phyloP scores from a whole-genome alignment of 2,329 filamentous ascomycete genomes.

The Neoarthrinium moseri region DNA sequence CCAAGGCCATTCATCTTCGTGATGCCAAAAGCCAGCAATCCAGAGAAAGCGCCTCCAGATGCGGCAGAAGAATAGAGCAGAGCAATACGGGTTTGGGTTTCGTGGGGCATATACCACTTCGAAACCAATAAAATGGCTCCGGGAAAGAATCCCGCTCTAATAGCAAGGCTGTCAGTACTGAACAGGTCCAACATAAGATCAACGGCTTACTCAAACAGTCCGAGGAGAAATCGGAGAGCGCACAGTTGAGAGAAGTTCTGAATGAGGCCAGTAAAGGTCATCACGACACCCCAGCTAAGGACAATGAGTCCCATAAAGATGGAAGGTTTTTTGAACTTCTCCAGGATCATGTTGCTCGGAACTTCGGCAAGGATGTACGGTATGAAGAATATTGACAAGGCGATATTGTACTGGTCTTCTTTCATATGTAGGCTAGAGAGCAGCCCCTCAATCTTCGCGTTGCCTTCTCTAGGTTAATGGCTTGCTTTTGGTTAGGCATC shows the following conservation, averaged over 20 bases:
- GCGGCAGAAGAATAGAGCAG: constrained; percentile 35
- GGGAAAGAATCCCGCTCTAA: constrained; percentile 31
- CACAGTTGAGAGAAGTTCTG: constrained; percentile 38
- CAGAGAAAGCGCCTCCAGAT: constrained; percentile 42
- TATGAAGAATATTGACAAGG: constrained; percentile 27
- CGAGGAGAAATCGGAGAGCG: constrained; percentile 37
- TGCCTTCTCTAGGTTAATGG: constrained; percentile 15
- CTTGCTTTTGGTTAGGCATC: too few species aligned
- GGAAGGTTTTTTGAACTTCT: constrained; percentile 37
- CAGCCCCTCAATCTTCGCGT: constrained; percentile 26
- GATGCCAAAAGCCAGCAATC: constrained; percentile 42
- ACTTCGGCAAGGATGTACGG: constrained; percentile 30
- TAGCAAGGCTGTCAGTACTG: constrained; percentile 2
- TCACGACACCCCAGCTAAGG: constrained; percentile 34
- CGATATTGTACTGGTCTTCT: constrained; percentile 29
- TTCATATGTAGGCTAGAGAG: constrained; percentile 22
- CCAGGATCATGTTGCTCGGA: constrained; percentile 38
- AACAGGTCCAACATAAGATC: too few species aligned
- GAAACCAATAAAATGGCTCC: constrained; percentile 30
- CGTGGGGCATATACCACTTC: constrained; percentile 31
- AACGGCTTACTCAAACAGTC: constrained; percentile 31
- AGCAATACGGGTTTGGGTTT: constrained; percentile 28
- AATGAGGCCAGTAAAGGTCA: constrained; percentile 34
- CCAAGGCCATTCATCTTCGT: constrained; percentile 44
- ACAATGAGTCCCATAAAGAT: constrained; percentile 39